Percentiles rank a stretch among this genome's conserved stretches.
phyloP scores from a whole-genome alignment of 2,329 filamentous ascomycete species.

The Ceratocystis alfenasii region DNA sequence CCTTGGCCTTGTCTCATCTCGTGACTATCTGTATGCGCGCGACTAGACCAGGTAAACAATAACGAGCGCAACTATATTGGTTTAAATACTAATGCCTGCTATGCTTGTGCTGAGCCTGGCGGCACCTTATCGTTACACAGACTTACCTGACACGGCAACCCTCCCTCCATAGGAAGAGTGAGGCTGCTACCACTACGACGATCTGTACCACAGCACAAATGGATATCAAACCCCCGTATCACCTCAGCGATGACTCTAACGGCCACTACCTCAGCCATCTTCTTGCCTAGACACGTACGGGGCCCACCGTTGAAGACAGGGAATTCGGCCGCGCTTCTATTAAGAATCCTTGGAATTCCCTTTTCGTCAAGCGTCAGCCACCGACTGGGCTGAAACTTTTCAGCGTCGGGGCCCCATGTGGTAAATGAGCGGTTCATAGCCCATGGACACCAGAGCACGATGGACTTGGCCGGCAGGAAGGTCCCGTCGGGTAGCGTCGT shows the following conservation, averaged over 20 bases:
- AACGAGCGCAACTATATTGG: no score
- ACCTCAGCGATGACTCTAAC: constrained; percentile 44
- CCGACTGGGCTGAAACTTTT: constrained; percentile 43
- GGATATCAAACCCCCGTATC: constrained; percentile 40
- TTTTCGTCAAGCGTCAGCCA: constrained; percentile 35
- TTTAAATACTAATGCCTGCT: no score
- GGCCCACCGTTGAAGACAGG: constrained; percentile 54
- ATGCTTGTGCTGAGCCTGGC: background rate
- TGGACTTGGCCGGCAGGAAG: constrained; percentile 39
- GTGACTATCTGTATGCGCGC: no score
- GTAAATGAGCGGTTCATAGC: constrained; percentile 47
- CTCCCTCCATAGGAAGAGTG: constrained; percentile 52
- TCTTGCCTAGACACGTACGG: constrained; percentile 49
- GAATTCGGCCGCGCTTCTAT: constrained; percentile 43
- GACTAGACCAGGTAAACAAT: no score
- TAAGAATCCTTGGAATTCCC: constrained; percentile 31
- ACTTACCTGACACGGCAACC: constrained; percentile 38
- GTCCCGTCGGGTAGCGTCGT: constrained; percentile 50
- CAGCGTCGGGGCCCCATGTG: constrained; percentile 47
- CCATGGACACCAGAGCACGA: constrained; percentile 54
- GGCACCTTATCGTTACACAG: constrained; percentile 9
- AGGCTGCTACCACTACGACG: constrained; percentile 42
- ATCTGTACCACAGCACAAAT: constrained; percentile 28
- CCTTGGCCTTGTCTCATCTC: no score
- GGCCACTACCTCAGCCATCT: constrained; percentile 51